Conservation (phyloP, 2,329 filamentous ascomycete species). For the Trichoderma sp. region DNA sequence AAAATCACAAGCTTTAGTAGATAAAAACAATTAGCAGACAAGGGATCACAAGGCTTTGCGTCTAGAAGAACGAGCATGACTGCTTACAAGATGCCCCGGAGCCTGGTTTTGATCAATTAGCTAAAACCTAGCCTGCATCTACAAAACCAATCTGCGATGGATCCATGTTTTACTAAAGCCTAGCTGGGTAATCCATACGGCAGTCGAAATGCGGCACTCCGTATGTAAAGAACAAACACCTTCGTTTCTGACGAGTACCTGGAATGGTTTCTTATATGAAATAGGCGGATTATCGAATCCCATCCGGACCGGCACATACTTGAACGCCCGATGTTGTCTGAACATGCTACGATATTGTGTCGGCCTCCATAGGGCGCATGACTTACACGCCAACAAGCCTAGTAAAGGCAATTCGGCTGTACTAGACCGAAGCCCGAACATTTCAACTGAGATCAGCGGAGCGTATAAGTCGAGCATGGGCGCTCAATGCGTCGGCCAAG, state of each 20-base stretch:
- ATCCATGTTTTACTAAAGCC: neutral
- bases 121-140: neutral
- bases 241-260: neutral
- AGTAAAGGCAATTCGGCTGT: slow-evolving; percentile 2
- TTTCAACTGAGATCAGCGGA: neutral
- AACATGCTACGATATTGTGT: neutral
- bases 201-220: neutral
- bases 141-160: neutral
- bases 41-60: neutral
- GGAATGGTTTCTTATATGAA: neutral
- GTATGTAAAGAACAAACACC: neutral
- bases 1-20: neutral
- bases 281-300: neutral
- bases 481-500: neutral
- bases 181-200: neutral
- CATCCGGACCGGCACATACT: neutral
- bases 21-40: neutral
- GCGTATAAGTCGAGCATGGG: neutral
- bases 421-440: slow-evolving; percentile 1
- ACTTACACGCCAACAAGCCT: neutral
- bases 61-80: neutral
- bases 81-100: neutral
- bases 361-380: neutral
- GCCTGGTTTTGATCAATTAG: neutral
- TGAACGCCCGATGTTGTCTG: neutral